Evolutionary conservation across 495 filamentous ascomycete genomes (phyloP).

Genomic region (Trichocladium uniseriatum): DNA sequence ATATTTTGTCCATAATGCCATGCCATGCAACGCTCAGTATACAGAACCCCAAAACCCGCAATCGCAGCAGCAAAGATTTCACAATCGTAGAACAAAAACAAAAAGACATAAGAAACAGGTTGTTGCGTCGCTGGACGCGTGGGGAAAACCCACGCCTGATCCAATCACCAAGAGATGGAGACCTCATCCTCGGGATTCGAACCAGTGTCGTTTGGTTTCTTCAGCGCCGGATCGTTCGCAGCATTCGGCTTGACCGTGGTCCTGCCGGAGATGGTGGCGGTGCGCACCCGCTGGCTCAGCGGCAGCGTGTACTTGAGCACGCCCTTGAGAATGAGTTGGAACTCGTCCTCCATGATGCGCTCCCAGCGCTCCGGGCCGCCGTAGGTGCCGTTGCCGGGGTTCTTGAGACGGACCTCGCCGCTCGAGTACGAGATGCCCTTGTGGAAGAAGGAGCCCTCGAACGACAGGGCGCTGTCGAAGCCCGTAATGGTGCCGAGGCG

Average conservation of each 20-base stretch:
- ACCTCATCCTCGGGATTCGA: not conserved
- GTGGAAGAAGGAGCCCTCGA: slow-evolving; percentile 80
- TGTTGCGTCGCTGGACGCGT: slow-evolving; percentile 2
- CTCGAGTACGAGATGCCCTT: slow-evolving; percentile 54
- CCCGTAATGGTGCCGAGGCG: slow-evolving; percentile 75
- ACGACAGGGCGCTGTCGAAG: slow-evolving; percentile 79
- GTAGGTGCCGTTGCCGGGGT: slow-evolving; percentile 82
- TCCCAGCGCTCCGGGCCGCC: slow-evolving; percentile 89
- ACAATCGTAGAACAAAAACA: not conserved
- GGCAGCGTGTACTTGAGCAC: slow-evolving; percentile 84
- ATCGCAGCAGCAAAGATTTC: not conserved
- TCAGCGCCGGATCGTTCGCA: slow-evolving; percentile 27
- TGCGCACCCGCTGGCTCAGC: slow-evolving; percentile 58
- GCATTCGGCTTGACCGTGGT: slow-evolving; percentile 42
- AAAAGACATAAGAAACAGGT: not conserved
- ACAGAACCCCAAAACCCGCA: not conserved
- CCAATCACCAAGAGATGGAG: not conserved
- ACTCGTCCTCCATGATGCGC: slow-evolving; percentile 77
- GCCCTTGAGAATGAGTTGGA: slow-evolving; percentile 83
- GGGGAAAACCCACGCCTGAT: too few relatives aligned
- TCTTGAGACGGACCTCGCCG: slow-evolving; percentile 69
- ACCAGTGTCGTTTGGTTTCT: not conserved
- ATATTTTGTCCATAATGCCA: not conserved
- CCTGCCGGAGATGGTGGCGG: slow-evolving; percentile 41
- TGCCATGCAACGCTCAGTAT: not conserved